Conservation (phyloP, 768 basidiomycete genomes). For the Boletus vinaceobasis region DNA sequence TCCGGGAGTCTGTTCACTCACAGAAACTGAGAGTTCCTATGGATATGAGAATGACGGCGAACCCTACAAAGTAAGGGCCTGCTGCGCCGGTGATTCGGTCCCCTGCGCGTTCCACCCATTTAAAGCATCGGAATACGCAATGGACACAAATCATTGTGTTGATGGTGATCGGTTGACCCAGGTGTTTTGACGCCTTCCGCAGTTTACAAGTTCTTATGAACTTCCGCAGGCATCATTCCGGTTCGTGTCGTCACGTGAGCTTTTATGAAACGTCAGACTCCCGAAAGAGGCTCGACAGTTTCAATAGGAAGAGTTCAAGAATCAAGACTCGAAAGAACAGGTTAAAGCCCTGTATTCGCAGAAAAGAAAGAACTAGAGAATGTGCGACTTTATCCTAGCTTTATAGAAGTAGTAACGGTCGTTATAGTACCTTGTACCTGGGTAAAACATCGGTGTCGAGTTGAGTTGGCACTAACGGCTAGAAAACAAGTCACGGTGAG, state of each 20-base stretch:
- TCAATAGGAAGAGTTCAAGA: no score
- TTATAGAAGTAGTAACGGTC: no score
- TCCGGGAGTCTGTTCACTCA: conserved; percentile 38
- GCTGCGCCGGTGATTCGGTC: conserved; percentile 86
- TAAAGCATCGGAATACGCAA: conserved; percentile 55
- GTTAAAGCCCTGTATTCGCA: no score
- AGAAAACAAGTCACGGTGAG: no score
- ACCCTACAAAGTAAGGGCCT: conserved; percentile 82
- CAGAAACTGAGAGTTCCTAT: conserved; percentile 76
- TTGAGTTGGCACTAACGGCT: no score
- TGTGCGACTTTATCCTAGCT: no score
- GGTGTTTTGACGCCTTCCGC: background rate
- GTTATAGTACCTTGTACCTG: no score
- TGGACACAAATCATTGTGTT: conserved; percentile 27
- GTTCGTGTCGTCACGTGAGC: background rate
- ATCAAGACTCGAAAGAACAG: no score
- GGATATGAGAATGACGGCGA: conserved; percentile 73
- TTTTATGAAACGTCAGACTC: no score
- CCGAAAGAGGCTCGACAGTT: no score
- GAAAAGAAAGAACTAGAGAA: no score
- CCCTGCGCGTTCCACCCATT: conserved; percentile 63
- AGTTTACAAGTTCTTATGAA: background rate
- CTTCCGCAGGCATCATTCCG: background rate
- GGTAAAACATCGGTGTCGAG: no score
- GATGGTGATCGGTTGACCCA: background rate